Evolutionary conservation across 495 filamentous ascomycete genomes (phyloP), one percentile per base, ranked within the genome.

Genomic region (Parathielavia hyrcaniae): DNA sequence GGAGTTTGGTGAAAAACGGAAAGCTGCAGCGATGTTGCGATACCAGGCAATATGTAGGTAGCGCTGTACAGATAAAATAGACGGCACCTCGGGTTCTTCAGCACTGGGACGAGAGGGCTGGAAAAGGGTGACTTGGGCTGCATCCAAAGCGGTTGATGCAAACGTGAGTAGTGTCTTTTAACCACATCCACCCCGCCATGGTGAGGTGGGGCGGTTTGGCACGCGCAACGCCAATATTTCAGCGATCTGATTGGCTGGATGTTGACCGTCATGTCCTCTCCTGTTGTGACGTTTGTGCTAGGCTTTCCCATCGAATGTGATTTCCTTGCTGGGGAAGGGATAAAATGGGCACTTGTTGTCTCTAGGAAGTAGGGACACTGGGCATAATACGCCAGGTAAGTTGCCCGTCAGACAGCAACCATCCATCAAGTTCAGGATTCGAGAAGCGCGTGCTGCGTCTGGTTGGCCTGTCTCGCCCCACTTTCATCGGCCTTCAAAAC

Each of bases 401-500:
- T n/a, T n/a, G n/a, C n/a, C n/a, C n/a, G n/a, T n/a, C n/a, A n/a
- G n/a, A n/a, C n/a, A n/a, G n/a, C 36, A 30, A 6, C 26, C 26
- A 30, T 30, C 26, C 6, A 30, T 30, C 26, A 30, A 30, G 26
- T 30, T 30, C 3, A 30, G 6, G 26, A 2, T 30, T 6, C 6
- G 3, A 6, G 26, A 2, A 6, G 26, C 26, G 3, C 6, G 26
- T 2, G 6, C 22, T 8, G 11, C 20, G 6, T 36, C 23, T 43
- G 30, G 43, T 45, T 60, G 51, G 52, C 23, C 35, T 13, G 13
- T 10, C 9, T 9, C 16, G 23, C 48, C 47, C 48, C 55, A 51
- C 46, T 13, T 1, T 13, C 47, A 35, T 55, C 26, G 39, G 1
- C 6, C 26, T 34, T 50, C 55, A 56, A 61, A 60, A 62, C 16